phyloP scores from a whole-genome alignment of 495 filamentous ascomycete genomes.

The Talaromyces borbonicus region DNA sequence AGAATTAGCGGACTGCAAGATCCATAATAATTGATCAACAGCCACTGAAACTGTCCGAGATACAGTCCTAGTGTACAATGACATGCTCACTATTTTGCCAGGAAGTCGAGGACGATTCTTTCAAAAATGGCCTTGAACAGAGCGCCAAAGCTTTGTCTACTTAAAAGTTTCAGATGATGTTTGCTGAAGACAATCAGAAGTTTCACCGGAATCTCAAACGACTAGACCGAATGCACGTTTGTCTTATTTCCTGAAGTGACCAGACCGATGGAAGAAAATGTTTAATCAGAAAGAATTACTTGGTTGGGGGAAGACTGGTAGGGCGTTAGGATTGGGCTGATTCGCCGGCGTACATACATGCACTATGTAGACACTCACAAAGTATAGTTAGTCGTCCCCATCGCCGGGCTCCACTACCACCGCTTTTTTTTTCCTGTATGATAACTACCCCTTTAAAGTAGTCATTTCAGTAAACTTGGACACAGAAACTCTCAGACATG shows the following conservation, averaged over 20 bases:
- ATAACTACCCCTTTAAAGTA: background rate
- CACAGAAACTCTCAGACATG: background rate
- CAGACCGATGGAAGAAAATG: constrained; percentile 2
- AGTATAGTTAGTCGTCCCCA: too few species aligned
- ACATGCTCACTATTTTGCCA: too few species aligned
- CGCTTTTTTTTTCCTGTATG: constrained; percentile 1
- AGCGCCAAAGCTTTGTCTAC: background rate
- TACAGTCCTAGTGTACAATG: too few species aligned
- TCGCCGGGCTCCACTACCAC: constrained; percentile 2
- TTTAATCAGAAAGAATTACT: too few species aligned
- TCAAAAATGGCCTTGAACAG: too few species aligned
- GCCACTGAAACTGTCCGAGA: too few species aligned
- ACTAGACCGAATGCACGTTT: too few species aligned
- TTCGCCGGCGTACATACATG: background rate
- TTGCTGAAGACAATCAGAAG: too few species aligned
- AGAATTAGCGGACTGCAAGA: too few species aligned
- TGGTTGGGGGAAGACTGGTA: background rate
- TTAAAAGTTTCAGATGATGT: background rate
- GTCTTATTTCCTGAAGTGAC: background rate
- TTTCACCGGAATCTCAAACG: too few species aligned
- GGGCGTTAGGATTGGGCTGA: background rate
- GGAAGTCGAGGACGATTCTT: background rate
- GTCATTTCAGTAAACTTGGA: background rate
- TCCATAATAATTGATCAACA: too few species aligned
- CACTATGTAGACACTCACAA: too few species aligned